These are phyloP conservation scores for Peronospora belbahrii DNA, from an alignment of 352 stramenopile species.

Conservation along the genomic window DNA sequence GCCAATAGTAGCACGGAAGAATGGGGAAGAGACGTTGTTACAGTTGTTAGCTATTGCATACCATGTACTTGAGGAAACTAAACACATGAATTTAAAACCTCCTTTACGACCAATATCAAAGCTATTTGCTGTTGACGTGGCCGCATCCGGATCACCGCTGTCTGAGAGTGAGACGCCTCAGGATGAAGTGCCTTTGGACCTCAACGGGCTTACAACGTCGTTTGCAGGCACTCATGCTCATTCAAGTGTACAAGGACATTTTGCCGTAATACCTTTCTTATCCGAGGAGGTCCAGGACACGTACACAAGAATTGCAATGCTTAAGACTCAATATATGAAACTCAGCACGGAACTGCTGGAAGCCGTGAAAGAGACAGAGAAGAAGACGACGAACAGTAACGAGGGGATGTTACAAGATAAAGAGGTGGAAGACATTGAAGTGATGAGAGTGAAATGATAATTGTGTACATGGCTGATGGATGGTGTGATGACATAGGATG, in stretches of 20 bases:
- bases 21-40: constrained; percentile 49
- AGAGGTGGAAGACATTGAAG: too few relatives aligned
- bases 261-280: constrained; percentile 57
- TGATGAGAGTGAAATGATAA: too few relatives aligned
- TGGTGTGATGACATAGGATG: constrained; percentile 31
- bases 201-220: constrained; percentile 37
- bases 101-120: constrained; percentile 72
- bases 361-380: constrained; percentile 44
- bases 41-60: constrained; percentile 67
- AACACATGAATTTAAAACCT: constrained; percentile 80
- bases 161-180: constrained; percentile 29
- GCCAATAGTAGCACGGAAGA: constrained; percentile 25
- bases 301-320: constrained; percentile 70
- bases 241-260: constrained; percentile 19
- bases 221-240: constrained; percentile 27
- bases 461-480: not conserved
- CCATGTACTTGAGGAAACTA: constrained; percentile 73
- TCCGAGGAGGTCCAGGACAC: constrained; percentile 82
- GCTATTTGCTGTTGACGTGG: constrained; percentile 54
- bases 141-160: constrained; percentile 20
- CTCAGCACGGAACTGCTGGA: constrained; percentile 57
- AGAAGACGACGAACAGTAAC: too few relatives aligned
- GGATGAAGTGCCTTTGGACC: constrained; percentile 38
- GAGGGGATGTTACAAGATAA: constrained; percentile 7
- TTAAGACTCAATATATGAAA: constrained; percentile 78